Evolutionary conservation across 1,284 basidiomycete species (phyloP), one percentile per base, ranked within the genome.

Genomic region (Apiotrichum montevideense): DNA sequence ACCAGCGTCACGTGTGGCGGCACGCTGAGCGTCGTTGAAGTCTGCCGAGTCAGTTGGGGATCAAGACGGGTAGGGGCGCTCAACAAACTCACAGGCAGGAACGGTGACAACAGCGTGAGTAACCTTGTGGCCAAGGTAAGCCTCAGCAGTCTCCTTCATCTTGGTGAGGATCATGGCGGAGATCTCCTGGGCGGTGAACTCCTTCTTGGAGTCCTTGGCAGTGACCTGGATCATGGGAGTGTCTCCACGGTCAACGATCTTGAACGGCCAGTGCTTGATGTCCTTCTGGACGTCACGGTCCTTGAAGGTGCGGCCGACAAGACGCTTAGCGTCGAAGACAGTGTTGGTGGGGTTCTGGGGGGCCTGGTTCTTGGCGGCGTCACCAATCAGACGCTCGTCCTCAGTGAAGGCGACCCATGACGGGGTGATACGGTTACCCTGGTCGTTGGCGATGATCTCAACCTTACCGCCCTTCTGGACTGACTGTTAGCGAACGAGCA

Each of bases 11-110:
- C 97, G 97, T 63, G 95, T 98, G 13, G 96, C 95, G 80, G 96
- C 93, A 65, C 95, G 87, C 78, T 98, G 95, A 35, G 95, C 92
- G 77, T 98, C 96, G 78, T 98, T 98, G 85, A 98, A 98, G 83
- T 98, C 37, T 39, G 33, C 6, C 21, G 95, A 96, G 83, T 97
- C 96, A 54, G 93, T 91, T 49, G 92, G 93, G 62, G 95, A 91
- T 3, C 49, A 35, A n/a, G 35, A 33, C 5, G 47, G 54, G 52
- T 48, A 54, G 54, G 7, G 37, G 37, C 37, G 37, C 37, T 39
- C 37, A 39, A 13, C 13, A 39, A 39, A 39, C 37, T 39, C 13
- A 39, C 37, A 63, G 34, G 62, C 62, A 47, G 72, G 72, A 57
- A 74, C 71, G 54, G 90, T 93, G 73, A 96, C 86, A 68, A 96